Evolutionary conservation across 306 rosid genomes (phyloP).

Genomic region (Senna siamea): DNA sequence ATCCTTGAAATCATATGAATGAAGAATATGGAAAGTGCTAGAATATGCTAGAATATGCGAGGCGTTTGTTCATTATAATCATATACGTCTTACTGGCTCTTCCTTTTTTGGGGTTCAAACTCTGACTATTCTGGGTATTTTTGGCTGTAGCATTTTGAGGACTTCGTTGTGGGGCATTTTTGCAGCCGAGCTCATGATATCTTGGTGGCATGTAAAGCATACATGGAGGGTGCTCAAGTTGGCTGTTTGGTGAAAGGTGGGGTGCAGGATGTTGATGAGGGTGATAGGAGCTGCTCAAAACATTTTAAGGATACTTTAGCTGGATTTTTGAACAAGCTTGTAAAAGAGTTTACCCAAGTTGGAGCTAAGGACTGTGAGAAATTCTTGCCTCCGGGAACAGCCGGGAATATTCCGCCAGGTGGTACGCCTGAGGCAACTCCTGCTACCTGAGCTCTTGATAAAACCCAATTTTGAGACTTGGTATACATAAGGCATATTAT

Average conservation of each 20-base stretch:
- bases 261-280: constrained; percentile 73
- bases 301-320: constrained; percentile 51
- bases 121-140: constrained; percentile 29
- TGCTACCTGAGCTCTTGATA: constrained; percentile 42
- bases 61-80: constrained; percentile 17
- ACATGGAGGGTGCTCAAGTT: constrained; percentile 85
- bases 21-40: constrained; percentile 24
- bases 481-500: constrained; percentile 32
- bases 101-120: constrained; percentile 11
- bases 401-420: constrained; percentile 15
- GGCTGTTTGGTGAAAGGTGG: constrained; percentile 84
- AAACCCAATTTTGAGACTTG: constrained; percentile 41
- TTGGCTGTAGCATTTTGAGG: constrained; percentile 74
- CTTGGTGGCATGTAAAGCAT: constrained; percentile 78
- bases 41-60: constrained; percentile 11
- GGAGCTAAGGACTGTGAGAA: constrained; percentile 71
- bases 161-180: constrained; percentile 76
- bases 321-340: constrained; percentile 48
- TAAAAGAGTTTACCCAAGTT: constrained; percentile 46
- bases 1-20: constrained; percentile 22
- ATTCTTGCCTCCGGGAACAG: constrained; percentile 44
- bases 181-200: constrained; percentile 64
- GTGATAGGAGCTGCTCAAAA: constrained; percentile 78
- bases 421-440: constrained; percentile 38
- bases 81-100: not conserved